Base-by-base conservation (phyloP, 163 green algal species). In the Scenedesmus sp. region DNA sequence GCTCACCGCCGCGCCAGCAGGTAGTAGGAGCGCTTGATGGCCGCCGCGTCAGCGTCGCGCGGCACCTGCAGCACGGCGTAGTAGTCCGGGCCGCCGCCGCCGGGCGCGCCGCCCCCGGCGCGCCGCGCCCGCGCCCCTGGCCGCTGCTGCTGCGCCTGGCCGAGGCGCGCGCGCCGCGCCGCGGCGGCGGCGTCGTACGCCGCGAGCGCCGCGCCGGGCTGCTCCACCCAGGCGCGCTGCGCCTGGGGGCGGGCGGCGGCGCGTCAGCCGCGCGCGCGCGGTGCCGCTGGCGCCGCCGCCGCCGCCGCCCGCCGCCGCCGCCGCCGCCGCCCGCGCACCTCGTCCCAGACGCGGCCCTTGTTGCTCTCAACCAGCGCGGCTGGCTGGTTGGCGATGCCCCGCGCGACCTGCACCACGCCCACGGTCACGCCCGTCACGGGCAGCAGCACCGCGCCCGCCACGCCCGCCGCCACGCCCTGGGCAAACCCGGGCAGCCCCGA, bases 11-110 rank as follows among this genome's bases (percentile, higher is more conserved):
- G 83, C 0, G 93, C 93, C 34, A 95, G 78, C 5, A 94, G 45
- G 83, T 98, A 99, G 84, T 99, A 99, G 31, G 90, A 80, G 56
- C 90, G 89, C 86, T 97, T 98, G 76, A 99, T 97, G 50, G 94
- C 18, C 13, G 57, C 53, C 18, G 69, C 18, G 29, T 33, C 14
- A 5, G 69, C 69, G 33, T 77, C 39, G 7, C 54, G 44, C 0
- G 53, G 53, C 51, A 77, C 69, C 24, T 77, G 20, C 20, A 58
- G 69, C 47, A 75, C 26, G 0, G 17, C 28, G 34, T 75, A 75
- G 20, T 60, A 75, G 45, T 75, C 45, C 22, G 45, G 65, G n/a
- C n/a, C n/a, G n/a, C n/a, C n/a, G n/a, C n/a, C n/a, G n/a, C n/a
- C n/a, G n/a, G n/a, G n/a, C n/a, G n/a, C n/a, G n/a, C n/a, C n/a